These are phyloP conservation scores for Luffa acutangula DNA, from an alignment of 306 rosid species.

Conservation along the genomic window DNA sequence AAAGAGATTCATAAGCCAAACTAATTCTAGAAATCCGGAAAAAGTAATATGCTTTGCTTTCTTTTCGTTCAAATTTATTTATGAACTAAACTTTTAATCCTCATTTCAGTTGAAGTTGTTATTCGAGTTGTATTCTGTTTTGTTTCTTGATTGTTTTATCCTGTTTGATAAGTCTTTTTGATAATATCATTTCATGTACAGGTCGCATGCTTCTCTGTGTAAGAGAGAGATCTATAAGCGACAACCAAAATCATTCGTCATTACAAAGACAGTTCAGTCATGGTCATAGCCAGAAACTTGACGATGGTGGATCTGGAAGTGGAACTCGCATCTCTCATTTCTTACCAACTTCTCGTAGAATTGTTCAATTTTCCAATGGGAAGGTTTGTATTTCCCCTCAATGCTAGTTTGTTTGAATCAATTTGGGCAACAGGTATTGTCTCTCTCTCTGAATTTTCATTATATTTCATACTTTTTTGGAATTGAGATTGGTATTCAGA, in stretches of 20 bases:
- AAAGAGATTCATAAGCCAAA: background rate
- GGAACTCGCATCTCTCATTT: constrained; percentile 56
- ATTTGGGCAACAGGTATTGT: background rate
- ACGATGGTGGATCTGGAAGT: constrained; percentile 54
- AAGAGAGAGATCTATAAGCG: constrained; percentile 65
- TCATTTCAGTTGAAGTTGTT: background rate
- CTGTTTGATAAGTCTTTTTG: background rate
- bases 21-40: background rate
- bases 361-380: constrained; percentile 53
- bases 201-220: constrained; percentile 99
- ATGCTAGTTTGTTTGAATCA: background rate
- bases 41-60: too few species aligned
- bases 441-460: background rate
- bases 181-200: constrained; percentile 10
- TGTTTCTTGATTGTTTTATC: background rate
- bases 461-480: background rate
- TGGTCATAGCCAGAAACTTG: constrained; percentile 68
- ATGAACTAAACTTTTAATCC: background rate
- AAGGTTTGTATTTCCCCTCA: constrained; percentile 21
- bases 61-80: too few species aligned
- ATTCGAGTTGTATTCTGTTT: background rate
- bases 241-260: constrained; percentile 41
- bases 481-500: background rate
- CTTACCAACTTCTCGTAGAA: constrained; percentile 51
- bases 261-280: constrained; percentile 68